Evolutionary conservation across 495 filamentous ascomycete species (phyloP).

Genomic region (Tirmania nivea): DNA sequence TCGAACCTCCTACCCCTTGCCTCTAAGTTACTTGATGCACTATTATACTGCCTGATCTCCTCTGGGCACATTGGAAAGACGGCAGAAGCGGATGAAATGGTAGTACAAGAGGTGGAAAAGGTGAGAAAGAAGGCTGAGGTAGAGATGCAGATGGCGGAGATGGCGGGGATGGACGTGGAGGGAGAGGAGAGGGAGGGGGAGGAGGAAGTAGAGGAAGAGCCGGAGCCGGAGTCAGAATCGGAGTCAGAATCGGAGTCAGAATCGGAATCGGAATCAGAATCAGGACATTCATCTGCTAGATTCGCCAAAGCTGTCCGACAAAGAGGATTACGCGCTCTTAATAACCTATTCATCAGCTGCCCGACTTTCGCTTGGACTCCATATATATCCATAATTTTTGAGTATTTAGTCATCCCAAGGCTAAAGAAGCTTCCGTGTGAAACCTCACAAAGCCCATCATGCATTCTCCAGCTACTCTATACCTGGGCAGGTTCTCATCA

Average conservation of each 20-base stretch:
- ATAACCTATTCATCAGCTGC: constrained; percentile 48
- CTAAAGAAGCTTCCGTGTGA: constrained; percentile 64
- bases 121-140: constrained; percentile 16
- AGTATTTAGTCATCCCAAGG: constrained; percentile 51
- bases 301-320: constrained; percentile 47
- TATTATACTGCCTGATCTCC: constrained; percentile 55
- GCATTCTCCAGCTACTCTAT: constrained; percentile 53
- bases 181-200: constrained; percentile 28
- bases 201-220: too few relatives aligned
- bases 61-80: constrained; percentile 39
- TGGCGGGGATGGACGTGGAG: constrained; percentile 17
- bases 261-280: constrained; percentile 22
- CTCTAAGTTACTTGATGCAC: constrained; percentile 41
- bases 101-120: constrained; percentile 26
- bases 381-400: constrained; percentile 47
- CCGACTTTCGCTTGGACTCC: constrained; percentile 43
- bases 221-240: constrained; percentile 1
- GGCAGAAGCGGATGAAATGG: constrained; percentile 13
- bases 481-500: constrained; percentile 51
- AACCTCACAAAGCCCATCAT: constrained; percentile 72
- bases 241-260: constrained; percentile 24
- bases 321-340: constrained; percentile 54
- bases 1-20: constrained; percentile 40
- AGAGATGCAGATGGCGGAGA: constrained; percentile 31
- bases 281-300: constrained; percentile 23